These are phyloP conservation scores for Rhynchospora tenuis DNA, from an alignment of 176 grass and related monocot species.

Conservation along the genomic window DNA sequence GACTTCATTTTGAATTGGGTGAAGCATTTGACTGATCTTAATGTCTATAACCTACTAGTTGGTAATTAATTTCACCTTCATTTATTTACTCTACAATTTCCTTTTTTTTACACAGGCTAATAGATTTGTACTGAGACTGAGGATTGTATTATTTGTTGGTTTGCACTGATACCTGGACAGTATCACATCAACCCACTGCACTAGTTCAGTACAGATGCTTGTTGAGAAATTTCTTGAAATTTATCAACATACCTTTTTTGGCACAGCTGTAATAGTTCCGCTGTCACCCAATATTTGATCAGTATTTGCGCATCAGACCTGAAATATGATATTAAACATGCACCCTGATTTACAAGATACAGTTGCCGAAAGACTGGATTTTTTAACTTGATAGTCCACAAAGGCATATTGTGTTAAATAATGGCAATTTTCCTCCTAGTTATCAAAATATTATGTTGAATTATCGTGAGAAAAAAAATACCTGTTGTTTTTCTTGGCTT, in stretches of 20 bases:
- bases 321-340: neutral
- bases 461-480: too few species aligned
- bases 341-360: neutral
- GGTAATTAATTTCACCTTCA: conserved; percentile 24
- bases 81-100: neutral
- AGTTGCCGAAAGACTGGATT: neutral
- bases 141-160: neutral
- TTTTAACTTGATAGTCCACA: neutral
- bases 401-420: neutral
- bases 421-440: neutral
- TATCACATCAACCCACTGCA: neutral
- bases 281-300: neutral
- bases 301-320: neutral
- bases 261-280: neutral
- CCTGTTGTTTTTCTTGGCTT: too few species aligned
- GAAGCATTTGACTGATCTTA: conserved; percentile 71
- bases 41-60: conserved; percentile 70
- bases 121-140: neutral
- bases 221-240: neutral
- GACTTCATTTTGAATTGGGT: conserved; percentile 94
- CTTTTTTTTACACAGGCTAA: neutral
- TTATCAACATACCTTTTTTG: neutral
- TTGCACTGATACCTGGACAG: neutral
- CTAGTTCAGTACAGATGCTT: neutral
- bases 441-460: neutral